Conservation (phyloP, 495 filamentous ascomycete genomes). For the Monascus purpureus region DNA sequence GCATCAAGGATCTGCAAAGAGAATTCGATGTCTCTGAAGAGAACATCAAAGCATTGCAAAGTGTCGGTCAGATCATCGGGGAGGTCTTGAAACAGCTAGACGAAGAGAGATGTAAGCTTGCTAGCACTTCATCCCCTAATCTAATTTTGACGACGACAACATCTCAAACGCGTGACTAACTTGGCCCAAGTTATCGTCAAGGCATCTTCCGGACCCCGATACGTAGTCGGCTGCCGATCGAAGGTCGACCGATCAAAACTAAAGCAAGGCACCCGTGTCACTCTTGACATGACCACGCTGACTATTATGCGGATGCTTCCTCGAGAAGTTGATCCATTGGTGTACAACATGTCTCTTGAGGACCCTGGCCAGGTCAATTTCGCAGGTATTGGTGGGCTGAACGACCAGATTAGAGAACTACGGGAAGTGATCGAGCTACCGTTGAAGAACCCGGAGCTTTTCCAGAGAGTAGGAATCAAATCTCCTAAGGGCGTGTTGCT, state of each 20-base stretch:
- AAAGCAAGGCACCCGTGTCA: conserved; percentile 96
- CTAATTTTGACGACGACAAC: too few relatives aligned
- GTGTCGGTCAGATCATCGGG: conserved; percentile 97
- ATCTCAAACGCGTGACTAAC: too few relatives aligned
- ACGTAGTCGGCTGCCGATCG: conserved; percentile 95
- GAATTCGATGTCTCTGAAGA: conserved; percentile 96
- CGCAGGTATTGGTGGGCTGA: conserved; percentile 95
- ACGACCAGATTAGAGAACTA: conserved; percentile 96
- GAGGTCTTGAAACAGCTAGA: conserved; percentile 98
- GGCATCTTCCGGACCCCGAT: conserved; percentile 92
- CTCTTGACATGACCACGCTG: conserved; percentile 98
- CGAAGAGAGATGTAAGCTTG: conserved; percentile 78
- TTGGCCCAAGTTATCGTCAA: conserved; percentile 52
- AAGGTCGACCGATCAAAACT: conserved; percentile 95
- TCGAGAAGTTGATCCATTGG: conserved; percentile 93
- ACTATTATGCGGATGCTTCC: conserved; percentile 99
- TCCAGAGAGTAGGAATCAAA: conserved; percentile 95
- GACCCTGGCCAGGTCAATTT: conserved; percentile 98
- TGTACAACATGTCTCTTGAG: conserved; percentile 99
- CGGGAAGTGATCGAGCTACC: conserved; percentile 97
- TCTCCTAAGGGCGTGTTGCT: conserved; percentile 95
- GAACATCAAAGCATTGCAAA: conserved; percentile 98
- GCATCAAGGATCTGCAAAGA: conserved; percentile 87
- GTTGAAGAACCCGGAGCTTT: conserved; percentile 96
- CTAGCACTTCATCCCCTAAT: not conserved